Percentiles rank a stretch among this genome's conserved stretches.
Evolutionary conservation across 345 rosid genomes (phyloP).

Genomic region (Punica granatum): DNA sequence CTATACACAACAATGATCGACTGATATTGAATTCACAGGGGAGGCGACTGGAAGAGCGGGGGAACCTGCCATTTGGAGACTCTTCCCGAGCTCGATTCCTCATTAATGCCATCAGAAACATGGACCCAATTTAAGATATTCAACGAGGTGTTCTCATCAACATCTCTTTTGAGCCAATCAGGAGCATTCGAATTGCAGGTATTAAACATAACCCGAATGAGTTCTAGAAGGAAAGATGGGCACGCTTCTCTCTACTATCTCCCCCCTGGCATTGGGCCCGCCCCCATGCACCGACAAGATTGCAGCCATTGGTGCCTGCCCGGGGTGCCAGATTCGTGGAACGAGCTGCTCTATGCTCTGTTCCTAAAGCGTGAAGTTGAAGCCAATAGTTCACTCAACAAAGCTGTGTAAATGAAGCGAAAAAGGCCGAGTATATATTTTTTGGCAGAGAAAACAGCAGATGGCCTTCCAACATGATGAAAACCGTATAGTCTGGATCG

Average conservation of each 20-base stretch:
- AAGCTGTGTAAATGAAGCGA: background rate
- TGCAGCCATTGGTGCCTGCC: slow-evolving; percentile 99
- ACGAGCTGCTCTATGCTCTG: slow-evolving; percentile 62
- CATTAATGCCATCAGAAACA: slow-evolving; percentile 38
- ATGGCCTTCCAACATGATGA: background rate
- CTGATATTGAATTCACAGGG: slow-evolving; percentile 30
- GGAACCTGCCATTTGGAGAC: slow-evolving; percentile 86
- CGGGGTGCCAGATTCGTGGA: slow-evolving; percentile 93
- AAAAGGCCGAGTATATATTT: background rate
- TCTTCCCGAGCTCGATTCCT: slow-evolving; percentile 55
- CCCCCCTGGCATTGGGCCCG: slow-evolving; percentile 42
- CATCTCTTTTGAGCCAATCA: slow-evolving; percentile 23
- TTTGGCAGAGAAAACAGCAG: background rate
- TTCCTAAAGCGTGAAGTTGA: slow-evolving; percentile 37
- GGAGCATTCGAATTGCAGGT: slow-evolving; percentile 23
- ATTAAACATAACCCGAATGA: slow-evolving; percentile 63
- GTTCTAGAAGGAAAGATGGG: slow-evolving; percentile 74
- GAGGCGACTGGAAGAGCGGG: slow-evolving; percentile 86
- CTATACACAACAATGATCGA: background rate
- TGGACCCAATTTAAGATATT: slow-evolving; percentile 39
- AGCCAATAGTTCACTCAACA: background rate
- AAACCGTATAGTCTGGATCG: background rate
- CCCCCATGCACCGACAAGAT: slow-evolving; percentile 65
- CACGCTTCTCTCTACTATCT: slow-evolving; percentile 73
- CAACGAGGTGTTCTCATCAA: slow-evolving; percentile 27